Evolutionary conservation across 352 stramenopile species (phyloP).

Genomic region (Peronospora farinosa): DNA sequence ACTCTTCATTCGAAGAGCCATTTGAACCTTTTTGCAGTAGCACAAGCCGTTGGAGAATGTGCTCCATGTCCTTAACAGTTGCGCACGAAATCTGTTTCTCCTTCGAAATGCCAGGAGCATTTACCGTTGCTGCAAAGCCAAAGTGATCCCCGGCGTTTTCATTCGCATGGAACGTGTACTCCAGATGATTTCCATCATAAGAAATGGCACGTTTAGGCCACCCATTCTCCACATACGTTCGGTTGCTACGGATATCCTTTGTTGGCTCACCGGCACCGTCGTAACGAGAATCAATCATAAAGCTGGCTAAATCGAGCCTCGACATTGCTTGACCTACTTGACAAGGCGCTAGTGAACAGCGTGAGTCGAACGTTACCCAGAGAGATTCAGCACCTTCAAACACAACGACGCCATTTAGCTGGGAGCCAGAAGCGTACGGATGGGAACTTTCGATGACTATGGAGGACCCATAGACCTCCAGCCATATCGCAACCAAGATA

Average conservation of each 20-base stretch:
- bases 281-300: conserved; percentile 15
- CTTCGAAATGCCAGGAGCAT: conserved; percentile 44
- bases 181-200: conserved; percentile 50
- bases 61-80: conserved; percentile 35
- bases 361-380: conserved; percentile 58
- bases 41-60: conserved; percentile 29
- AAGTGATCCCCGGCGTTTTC: conserved; percentile 55
- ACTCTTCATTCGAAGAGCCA: not conserved
- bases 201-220: conserved; percentile 54
- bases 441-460: conserved; percentile 59
- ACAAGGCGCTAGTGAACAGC: conserved; percentile 38
- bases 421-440: conserved; percentile 36
- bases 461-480: conserved; percentile 66
- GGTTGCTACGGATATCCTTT: conserved; percentile 28
- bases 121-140: conserved; percentile 54
- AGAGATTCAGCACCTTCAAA: conserved; percentile 56
- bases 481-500: conserved; percentile 61
- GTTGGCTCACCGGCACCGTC: conserved; percentile 1
- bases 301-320: conserved; percentile 25
- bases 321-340: conserved; percentile 16
- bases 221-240: conserved; percentile 30
- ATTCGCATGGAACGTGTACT: conserved; percentile 52
- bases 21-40: conserved; percentile 4
- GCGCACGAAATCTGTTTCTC: conserved; percentile 60
- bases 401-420: conserved; percentile 31